Evolutionary conservation across 305 asterid genomes (phyloP).

Genomic region (Fraxinus sp.): DNA sequence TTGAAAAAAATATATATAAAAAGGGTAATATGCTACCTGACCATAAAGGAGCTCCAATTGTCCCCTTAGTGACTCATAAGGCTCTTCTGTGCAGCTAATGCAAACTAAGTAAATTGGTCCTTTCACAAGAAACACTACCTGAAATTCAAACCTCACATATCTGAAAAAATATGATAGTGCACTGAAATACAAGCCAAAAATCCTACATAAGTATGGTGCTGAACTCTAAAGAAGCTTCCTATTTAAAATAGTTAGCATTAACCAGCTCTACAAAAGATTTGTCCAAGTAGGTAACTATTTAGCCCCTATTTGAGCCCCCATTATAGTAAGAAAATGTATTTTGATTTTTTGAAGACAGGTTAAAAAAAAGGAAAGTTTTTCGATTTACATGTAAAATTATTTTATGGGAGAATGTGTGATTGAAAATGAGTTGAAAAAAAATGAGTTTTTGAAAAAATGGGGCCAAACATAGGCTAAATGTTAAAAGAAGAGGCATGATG

Average conservation of each 20-base stretch:
- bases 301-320: neutral
- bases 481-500: neutral
- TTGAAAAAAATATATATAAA: neutral
- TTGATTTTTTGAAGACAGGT: neutral
- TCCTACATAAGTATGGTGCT: neutral
- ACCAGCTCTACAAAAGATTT: constrained; percentile 7
- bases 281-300: neutral
- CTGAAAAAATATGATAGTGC: neutral
- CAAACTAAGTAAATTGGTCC: constrained; percentile 98
- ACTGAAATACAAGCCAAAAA: neutral
- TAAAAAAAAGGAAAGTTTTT: neutral
- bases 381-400: neutral
- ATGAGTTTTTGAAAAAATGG: neutral
- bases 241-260: constrained; percentile 18
- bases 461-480: neutral
- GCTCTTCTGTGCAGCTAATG: constrained; percentile 97
- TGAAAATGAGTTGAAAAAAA: neutral
- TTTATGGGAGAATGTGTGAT: neutral
- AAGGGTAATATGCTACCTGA: constrained; percentile 58
- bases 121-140: constrained; percentile 94
- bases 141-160: constrained; percentile 29
- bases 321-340: neutral
- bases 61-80: constrained; percentile 83
- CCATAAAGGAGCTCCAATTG: constrained; percentile 90
- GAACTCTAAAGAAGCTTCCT: neutral